These are phyloP conservation scores for Acidiella bohemica DNA, from an alignment of 495 filamentous ascomycete genomes.

Conservation along the genomic window DNA sequence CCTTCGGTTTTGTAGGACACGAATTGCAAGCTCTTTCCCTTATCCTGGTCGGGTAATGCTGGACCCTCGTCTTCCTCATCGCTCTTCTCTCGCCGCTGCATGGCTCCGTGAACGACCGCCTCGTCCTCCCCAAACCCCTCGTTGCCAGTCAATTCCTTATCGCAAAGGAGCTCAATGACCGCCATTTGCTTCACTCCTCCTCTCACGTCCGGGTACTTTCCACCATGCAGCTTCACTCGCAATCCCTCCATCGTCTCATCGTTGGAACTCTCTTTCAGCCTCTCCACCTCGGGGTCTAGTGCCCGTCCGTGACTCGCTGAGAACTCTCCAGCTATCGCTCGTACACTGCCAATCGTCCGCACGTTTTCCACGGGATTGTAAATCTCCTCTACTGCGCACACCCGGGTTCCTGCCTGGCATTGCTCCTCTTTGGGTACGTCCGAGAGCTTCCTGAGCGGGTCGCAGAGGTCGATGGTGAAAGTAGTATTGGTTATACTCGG, in stretches of 20 bases:
- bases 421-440: constrained; percentile 35
- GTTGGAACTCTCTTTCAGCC: constrained; percentile 49
- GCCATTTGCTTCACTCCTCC: constrained; percentile 41
- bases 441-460: constrained; percentile 42
- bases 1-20: constrained; percentile 47
- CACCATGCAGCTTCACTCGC: constrained; percentile 55
- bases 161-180: constrained; percentile 74
- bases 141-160: constrained; percentile 50
- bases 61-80: constrained; percentile 26
- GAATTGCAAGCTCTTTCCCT: constrained; percentile 52
- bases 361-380: constrained; percentile 33
- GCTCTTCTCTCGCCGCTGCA: constrained; percentile 20
- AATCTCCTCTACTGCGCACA: constrained; percentile 61
- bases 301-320: constrained; percentile 36
- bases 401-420: constrained; percentile 55
- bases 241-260: constrained; percentile 59
- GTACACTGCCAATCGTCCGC: constrained; percentile 35
- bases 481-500: constrained; percentile 53
- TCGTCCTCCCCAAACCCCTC: constrained; percentile 41
- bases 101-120: constrained; percentile 20
- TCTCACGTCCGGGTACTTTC: constrained; percentile 36
- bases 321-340: constrained; percentile 64
- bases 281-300: constrained; percentile 48
- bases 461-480: constrained; percentile 80
- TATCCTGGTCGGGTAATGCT: constrained; percentile 26